Evolutionary conservation across 768 basidiomycete species (phyloP).

Genomic region (Lactifluus rugatus): DNA sequence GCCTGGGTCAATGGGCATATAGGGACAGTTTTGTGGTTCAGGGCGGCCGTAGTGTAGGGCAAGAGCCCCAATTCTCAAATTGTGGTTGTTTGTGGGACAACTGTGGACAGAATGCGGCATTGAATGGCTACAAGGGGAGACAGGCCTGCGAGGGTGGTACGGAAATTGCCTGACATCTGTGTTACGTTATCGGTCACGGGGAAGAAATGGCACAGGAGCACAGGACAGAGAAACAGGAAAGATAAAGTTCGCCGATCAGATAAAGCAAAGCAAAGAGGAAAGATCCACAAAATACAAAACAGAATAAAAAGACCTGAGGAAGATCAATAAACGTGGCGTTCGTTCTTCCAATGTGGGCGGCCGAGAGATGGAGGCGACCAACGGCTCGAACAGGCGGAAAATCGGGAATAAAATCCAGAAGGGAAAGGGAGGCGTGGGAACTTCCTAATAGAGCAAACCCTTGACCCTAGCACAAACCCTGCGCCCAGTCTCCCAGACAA

Average conservation of each 20-base stretch:
- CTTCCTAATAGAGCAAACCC: conserved; percentile 17
- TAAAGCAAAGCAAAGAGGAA: background rate
- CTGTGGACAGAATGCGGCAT: background rate
- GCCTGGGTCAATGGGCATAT: background rate
- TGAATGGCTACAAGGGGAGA: background rate
- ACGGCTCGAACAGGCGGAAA: background rate
- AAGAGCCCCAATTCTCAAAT: conserved; percentile 1
- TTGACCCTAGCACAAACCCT: conserved; percentile 21
- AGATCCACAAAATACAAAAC: background rate
- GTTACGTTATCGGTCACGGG: conserved; percentile 3
- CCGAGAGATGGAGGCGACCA: background rate
- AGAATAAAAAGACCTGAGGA: too few species aligned
- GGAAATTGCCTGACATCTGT: background rate
- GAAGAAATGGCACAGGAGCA: background rate
- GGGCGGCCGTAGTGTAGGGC: background rate
- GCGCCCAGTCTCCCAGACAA: conserved; percentile 13
- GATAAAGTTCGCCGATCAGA: conserved; percentile 9
- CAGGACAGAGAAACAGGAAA: background rate
- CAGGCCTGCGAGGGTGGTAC: background rate
- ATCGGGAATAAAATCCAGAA: conserved; percentile 4
- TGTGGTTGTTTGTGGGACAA: background rate
- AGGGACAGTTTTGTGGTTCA: background rate
- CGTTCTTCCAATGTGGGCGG: background rate
- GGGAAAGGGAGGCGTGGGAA: conserved; percentile 13
- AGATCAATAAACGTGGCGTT: background rate